Evolutionary conservation across 225 moss, liverwort and hornwort genomes (phyloP), one percentile per base, ranked within the genome.

Genomic region (Ulota crispa): DNA sequence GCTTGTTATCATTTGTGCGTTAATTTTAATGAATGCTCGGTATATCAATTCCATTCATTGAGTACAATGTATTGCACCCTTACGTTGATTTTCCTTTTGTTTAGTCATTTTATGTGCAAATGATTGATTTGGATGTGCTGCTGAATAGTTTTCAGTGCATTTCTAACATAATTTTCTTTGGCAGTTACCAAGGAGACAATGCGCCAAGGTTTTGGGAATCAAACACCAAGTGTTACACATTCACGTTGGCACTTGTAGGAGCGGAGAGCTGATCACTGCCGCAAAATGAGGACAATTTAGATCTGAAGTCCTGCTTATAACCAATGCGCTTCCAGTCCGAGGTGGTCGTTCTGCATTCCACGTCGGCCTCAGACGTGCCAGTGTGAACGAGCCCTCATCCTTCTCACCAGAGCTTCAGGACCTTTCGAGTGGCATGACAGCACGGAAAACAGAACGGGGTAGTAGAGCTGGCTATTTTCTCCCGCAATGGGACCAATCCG

Each of bases 141-240:
- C 14, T 45, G 14, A 43, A 43, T 43, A 13, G 11, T 43, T 43
- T 43, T 43, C 43, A 43, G 45, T 45, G 45, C 45, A 45, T 18
- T 70, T 85, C 43, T 64, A 41, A 64, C 70, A 16, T 52, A 5
- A 24, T 39, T 73, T 39, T 9, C 14, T 27, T 61, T 78, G 26
- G 83, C 89, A 97, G 97, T 87, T 93, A 63, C 97, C 97, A 10
- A 90, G 94, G 85, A 93, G 95, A 83, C 95, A 95, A 80, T 97
- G 97, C 64, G 86, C 94, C 23, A 93, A 87, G 79, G 54, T 97
- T 83, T 82, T 88, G 59, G 87, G 85, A 55, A 83, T 89, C 11
- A 61, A 87, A 81, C 83, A 91, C 78, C 87, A 83, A 41, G 90
- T 93, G 36, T 81, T 97, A 77, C 91, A 88, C 45, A 95, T 97